A percentile compares a stretch with the other conserved stretches of the same genome.
Evolutionary conservation across 306 rosid genomes (phyloP).

Genomic region (Acmispon strigosus): DNA sequence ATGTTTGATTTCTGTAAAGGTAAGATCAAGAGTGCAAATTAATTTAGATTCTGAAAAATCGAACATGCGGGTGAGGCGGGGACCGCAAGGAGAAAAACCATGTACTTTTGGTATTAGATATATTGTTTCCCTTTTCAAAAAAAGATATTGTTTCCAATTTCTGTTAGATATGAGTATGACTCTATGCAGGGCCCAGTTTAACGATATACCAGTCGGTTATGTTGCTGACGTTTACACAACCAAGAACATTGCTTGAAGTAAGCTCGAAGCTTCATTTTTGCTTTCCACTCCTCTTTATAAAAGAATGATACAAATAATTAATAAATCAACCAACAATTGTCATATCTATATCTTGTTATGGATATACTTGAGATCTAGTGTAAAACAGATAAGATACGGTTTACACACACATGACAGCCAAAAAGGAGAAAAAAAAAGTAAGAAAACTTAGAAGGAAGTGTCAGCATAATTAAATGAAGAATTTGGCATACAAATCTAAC

Average conservation of each 20-base stretch:
- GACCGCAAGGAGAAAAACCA: too few species aligned
- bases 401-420: not conserved
- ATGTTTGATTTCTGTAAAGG: too few species aligned
- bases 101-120: not conserved
- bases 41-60: too few species aligned
- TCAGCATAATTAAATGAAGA: not conserved
- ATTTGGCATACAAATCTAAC: not conserved
- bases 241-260: constrained; percentile 44
- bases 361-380: not conserved
- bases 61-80: too few species aligned
- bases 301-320: not conserved
- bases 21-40: too few species aligned
- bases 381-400: constrained; percentile 10
- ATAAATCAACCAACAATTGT: not conserved
- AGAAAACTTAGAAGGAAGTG: not conserved
- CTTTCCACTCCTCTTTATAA: not conserved
- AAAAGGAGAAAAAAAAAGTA: not conserved
- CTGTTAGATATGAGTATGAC: constrained; percentile 22
- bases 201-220: constrained; percentile 11
- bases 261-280: constrained; percentile 28
- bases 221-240: constrained; percentile 41
- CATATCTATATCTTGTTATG: not conserved
- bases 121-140: too few species aligned
- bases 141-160: not conserved
- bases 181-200: constrained; percentile 7